Conservation (phyloP, 352 stramenopile species). For the Phytophthora uliginosa region DNA sequence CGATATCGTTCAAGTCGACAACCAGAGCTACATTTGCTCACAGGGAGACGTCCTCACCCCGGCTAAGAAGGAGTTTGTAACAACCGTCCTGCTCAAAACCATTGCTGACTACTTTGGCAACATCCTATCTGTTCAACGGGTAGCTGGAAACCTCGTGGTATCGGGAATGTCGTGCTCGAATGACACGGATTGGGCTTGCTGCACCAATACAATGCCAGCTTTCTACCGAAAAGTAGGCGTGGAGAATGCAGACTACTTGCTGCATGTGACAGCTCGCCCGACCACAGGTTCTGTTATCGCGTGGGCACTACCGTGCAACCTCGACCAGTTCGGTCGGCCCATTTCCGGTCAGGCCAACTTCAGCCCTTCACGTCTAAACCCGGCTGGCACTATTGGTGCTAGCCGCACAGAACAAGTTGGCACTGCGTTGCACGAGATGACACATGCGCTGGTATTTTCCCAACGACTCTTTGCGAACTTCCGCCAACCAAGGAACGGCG, state of each 20-base stretch:
- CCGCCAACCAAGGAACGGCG: conserved; percentile 68
- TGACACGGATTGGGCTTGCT: conserved; percentile 74
- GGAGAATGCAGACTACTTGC: conserved; percentile 76
- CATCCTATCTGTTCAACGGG: conserved; percentile 71
- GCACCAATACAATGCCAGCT: conserved; percentile 51
- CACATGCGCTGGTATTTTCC: conserved; percentile 85
- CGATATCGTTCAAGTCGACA: conserved; percentile 63
- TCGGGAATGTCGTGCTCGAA: conserved; percentile 57
- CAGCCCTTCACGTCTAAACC: conserved; percentile 67
- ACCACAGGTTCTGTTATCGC: conserved; percentile 79
- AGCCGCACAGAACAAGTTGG: conserved; percentile 72
- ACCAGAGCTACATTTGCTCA: conserved; percentile 57
- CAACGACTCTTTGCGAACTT: conserved; percentile 68
- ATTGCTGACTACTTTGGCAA: conserved; percentile 71
- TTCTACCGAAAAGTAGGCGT: conserved; percentile 64
- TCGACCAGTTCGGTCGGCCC: conserved; percentile 80
- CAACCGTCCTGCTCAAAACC: conserved; percentile 71
- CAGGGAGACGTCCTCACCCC: conserved; percentile 69
- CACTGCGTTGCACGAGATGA: conserved; percentile 87
- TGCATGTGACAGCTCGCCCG: conserved; percentile 81
- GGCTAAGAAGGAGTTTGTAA: conserved; percentile 76
- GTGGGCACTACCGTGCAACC: conserved; percentile 84
- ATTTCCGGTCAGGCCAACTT: conserved; percentile 90
- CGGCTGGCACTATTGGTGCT: conserved; percentile 38
- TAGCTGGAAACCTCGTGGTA: conserved; percentile 76